phyloP scores from a whole-genome alignment of 1,284 basidiomycete genomes.

The Tausonia pullulans region DNA sequence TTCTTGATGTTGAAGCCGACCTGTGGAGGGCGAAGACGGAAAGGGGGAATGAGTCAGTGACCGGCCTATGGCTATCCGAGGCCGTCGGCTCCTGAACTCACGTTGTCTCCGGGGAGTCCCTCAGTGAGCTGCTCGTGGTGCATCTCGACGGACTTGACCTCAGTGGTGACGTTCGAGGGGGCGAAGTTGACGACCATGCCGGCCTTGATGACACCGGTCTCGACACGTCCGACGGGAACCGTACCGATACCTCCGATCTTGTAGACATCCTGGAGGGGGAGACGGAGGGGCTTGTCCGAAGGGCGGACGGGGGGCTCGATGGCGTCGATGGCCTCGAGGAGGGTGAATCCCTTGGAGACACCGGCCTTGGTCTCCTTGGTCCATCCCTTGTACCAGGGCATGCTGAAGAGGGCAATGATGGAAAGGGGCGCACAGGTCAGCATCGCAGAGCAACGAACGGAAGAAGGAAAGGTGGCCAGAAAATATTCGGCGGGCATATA shows the following conservation, averaged over 20 bases:
- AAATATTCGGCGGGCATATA: constrained; percentile 7
- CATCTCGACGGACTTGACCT: constrained; percentile 99
- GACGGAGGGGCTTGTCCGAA: constrained; percentile 98
- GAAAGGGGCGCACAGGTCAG: constrained; percentile 1
- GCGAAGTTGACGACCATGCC: constrained; percentile 59
- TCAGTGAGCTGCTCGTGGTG: constrained; percentile 98
- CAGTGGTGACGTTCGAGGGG: constrained; percentile 87
- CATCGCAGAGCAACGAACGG: constrained; percentile 15
- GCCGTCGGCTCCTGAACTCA: constrained; percentile 28
- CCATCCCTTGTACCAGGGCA: constrained; percentile 99
- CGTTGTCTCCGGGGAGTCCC: constrained; percentile 97
- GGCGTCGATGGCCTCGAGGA: constrained; percentile 98
- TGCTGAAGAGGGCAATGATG: constrained; percentile 43
- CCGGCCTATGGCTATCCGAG: constrained; percentile 36
- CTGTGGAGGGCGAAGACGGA: constrained; percentile 13
- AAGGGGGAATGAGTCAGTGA: background rate
- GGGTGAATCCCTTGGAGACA: constrained; percentile 91
- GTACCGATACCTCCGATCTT: constrained; percentile 99
- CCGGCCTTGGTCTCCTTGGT: constrained; percentile 89
- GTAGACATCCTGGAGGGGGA: constrained; percentile 99
- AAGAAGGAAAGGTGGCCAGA: constrained; percentile 18
- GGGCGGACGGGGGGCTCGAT: constrained; percentile 96
- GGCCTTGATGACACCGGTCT: constrained; percentile 99
- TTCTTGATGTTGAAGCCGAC: constrained; percentile 55
- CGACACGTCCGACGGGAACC: constrained; percentile 99